A percentile compares a stretch with the other conserved stretches of the same genome.
Conservation (phyloP, 805 yeast species). For the Cyberlindnera petersonii region DNA sequence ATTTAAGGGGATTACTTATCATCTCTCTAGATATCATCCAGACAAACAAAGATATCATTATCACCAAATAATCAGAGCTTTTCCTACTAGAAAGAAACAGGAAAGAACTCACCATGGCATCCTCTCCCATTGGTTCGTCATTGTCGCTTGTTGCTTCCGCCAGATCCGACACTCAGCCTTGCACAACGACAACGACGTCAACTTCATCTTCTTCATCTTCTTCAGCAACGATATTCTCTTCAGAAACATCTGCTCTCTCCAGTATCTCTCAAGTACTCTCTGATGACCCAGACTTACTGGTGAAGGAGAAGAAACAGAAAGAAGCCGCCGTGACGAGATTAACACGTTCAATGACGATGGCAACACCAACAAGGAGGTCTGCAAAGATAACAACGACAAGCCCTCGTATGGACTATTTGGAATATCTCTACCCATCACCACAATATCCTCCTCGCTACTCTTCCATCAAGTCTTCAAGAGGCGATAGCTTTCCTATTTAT, state of each 20-base stretch:
- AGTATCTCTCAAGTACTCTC: not conserved
- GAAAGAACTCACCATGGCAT: not conserved
- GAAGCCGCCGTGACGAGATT: no score
- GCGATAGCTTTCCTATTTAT: constrained; percentile 32
- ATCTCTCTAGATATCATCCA: no score
- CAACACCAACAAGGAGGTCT: not conserved
- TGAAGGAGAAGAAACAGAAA: no score
- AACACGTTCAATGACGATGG: no score
- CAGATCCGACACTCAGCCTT: constrained; percentile 6
- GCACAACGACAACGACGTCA: constrained; percentile 3
- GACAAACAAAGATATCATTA: no score
- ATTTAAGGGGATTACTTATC: no score
- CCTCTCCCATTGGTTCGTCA: not conserved
- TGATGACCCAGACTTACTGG: no score
- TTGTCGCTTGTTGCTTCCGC: constrained; percentile 10
- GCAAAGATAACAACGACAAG: no score
- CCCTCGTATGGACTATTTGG: constrained; percentile 20
- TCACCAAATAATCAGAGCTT: no score
- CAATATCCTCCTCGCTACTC: constrained; percentile 17
- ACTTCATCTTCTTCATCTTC: not conserved
- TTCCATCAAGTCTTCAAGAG: constrained; percentile 9
- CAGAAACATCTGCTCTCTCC: not conserved
- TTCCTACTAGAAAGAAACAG: not conserved
- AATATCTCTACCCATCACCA: constrained; percentile 18
- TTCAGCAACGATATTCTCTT: not conserved